Evolutionary conservation across 1,139 yeast species (phyloP).

Genomic region (Magnusiomyces fungicola): DNA sequence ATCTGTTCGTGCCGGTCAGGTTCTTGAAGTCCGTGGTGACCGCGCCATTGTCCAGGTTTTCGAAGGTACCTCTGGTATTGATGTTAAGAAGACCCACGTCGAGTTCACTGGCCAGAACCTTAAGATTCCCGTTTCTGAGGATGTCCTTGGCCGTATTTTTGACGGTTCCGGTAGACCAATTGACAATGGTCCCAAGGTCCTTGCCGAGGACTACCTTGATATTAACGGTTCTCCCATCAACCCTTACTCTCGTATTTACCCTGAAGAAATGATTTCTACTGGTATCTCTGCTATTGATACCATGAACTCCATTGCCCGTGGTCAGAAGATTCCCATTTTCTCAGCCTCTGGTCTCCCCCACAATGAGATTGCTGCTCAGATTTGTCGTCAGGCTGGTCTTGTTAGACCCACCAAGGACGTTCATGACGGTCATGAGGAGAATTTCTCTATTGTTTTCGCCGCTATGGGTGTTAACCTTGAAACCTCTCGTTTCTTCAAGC

Average conservation of each 20-base stretch:
- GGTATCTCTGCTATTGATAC: constrained; percentile 98
- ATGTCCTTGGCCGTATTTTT: constrained; percentile 93
- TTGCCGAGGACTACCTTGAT: constrained; percentile 97
- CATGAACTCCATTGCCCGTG: constrained; percentile 99
- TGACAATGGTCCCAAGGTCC: constrained; percentile 96
- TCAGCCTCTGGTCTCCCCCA: constrained; percentile 99
- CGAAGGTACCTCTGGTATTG: constrained; percentile 97
- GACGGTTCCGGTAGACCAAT: constrained; percentile 99
- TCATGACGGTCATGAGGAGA: constrained; percentile 99
- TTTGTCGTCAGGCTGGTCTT: constrained; percentile 98
- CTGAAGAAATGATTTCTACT: constrained; percentile 98
- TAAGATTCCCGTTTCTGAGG: constrained; percentile 94
- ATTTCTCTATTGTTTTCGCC: constrained; percentile 97
- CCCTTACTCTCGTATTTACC: constrained; percentile 96
- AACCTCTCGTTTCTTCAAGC: constrained; percentile 91
- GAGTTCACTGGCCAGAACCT: constrained; percentile 94
- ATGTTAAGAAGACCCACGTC: constrained; percentile 93
- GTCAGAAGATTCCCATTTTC: constrained; percentile 97
- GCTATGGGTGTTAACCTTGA: constrained; percentile 97
- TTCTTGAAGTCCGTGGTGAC: constrained; percentile 92
- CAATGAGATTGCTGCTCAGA: constrained; percentile 98
- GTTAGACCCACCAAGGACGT: constrained; percentile 99
- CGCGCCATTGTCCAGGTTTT: constrained; percentile 98
- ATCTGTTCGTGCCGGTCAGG: constrained; percentile 90
- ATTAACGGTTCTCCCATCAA: constrained; percentile 98